Conservation (phyloP, 768 basidiomycete species). For the Phaffia tasmanica region DNA sequence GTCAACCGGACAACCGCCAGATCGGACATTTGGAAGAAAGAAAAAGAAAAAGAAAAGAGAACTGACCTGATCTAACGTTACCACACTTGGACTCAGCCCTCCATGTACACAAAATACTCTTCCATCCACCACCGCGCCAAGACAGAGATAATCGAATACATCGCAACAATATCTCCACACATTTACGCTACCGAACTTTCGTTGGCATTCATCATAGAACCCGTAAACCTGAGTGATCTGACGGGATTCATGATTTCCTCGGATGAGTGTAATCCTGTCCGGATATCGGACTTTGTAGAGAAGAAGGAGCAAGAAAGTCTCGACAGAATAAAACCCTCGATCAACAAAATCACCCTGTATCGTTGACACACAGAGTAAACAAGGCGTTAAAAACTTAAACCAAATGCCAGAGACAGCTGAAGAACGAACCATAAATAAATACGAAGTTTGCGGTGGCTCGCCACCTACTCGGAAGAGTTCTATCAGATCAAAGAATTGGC, state of each 20-base stretch:
- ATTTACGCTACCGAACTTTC: conserved; percentile 85
- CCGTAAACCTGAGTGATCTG: conserved; percentile 86
- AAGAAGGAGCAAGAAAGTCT: conserved; percentile 80
- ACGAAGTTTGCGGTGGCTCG: conserved; percentile 2
- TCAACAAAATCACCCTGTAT: conserved; percentile 91
- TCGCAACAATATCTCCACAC: conserved; percentile 99
- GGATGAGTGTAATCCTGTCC: conserved; percentile 79
- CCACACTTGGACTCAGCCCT: conserved; percentile 79
- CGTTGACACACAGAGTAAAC: not conserved
- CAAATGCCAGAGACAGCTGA: not conserved
- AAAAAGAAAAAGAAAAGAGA: conserved; percentile 7
- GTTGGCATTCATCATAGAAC: conserved; percentile 90
- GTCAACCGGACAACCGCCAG: too few species aligned
- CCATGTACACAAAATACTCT: conserved; percentile 96
- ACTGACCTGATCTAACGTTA: conserved; percentile 74
- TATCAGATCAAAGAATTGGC: conserved; percentile 22
- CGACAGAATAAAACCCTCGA: conserved; percentile 86
- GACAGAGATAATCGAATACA: conserved; percentile 90
- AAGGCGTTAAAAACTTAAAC: not conserved
- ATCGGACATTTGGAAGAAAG: not conserved
- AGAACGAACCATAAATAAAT: conserved; percentile 14
- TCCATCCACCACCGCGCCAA: conserved; percentile 94
- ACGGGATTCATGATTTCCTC: conserved; percentile 92
- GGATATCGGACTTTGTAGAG: conserved; percentile 93
- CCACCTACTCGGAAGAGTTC: conserved; percentile 42